Base-by-base conservation (phyloP, 2,329 filamentous ascomycete species). In the Metarhizium robertsii region DNA sequence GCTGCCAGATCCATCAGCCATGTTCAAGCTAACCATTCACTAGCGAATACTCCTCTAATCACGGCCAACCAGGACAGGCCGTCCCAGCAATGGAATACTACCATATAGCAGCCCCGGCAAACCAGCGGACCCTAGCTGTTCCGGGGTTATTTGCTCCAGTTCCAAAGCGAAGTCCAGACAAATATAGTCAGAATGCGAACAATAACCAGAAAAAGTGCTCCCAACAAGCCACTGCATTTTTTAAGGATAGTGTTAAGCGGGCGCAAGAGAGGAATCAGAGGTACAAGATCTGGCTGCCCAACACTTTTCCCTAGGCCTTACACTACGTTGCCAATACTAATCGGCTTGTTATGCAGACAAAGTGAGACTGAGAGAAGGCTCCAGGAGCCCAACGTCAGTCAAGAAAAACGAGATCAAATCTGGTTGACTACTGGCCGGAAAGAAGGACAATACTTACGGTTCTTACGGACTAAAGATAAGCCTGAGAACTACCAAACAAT, bases 231-330 rank as follows among this genome's bases (percentile, higher is more conserved):
- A 84, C 87, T 55, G 90, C 94, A 64, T 97, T 97, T 77, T 99
- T 97, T 83, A 95, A 95, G 73, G 92, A 99, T 73, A 97, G 92
- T 69, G 95, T 99, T 55, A 92, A 95, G 78, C 85, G 94, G 64
- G 94, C 94, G 52, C 84, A 92, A 63, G 94, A 97, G 74, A 86
- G 94, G 57, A 99, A 99, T 71, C 86, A 95, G 72, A 87, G 92
- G 92, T 95, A 75, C 64, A 80, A 36, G 34, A 43, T 36, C 13
- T 36, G 3, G 5, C 6, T 36, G 34, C 34, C 34, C 13, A 36
- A 36, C 34, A 32, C 7, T 20, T 13, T 16, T 38, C 8, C 16
- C 16, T 50, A 32, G 42, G 46, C 36, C 34, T 48, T 30, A 25
- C 48, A 49, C 18, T 54, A 25, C 43, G 6, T 20, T 30, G 6